Base-by-base conservation (phyloP, 768 basidiomycete genomes). In the Mycena chlorophos region DNA sequence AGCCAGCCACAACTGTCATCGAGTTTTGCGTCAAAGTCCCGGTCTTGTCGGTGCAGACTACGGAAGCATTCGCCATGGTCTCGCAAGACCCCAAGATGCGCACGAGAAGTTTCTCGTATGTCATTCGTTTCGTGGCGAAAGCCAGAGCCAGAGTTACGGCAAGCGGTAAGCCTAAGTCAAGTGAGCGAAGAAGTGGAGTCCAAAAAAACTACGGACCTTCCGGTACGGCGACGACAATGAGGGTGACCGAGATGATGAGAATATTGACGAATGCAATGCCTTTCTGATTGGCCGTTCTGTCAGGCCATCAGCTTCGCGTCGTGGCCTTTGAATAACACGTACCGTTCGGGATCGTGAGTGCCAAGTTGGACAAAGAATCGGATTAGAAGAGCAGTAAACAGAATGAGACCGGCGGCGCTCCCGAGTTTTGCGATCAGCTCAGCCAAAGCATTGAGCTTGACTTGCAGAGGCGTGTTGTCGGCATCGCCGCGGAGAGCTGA, bases 51-150 rank as follows among this genome's bases (percentile, higher is more conserved):
- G 94, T 95, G 73, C 93, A 94, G 3, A 98, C 84, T 55, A 98
- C 94, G 20, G 90, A 95, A 4, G 96, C 91, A 64, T 98, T 98
- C 20, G 91, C 96, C 96, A 98, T 98, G 0, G 94, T 98, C 74
- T 99, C 97, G 71, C 96, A 98, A 13, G 94, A 94, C 5, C 91
- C 91, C 29, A 99, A 84, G 4, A 98, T 91, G 52, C 96, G 94
- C 27, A 98, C 97, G 39, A 99, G 84, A 0, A 98, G 78, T 51
- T 97, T 97, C 71, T 94, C 90, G 66, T 87, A 82, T 8, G 95
- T 91, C 97, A 98, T 98, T n/a, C 96, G 88, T 65, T 91, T 94
- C 45, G 97, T 99, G 0, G 96, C 97, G 66, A 98, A 99, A 1
- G 97, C 92, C 28, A 99, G 78, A 0, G 97, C 97, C 45, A 99